phyloP scores from a whole-genome alignment of 1,284 basidiomycete genomes.

The Ustilago esculenta region DNA sequence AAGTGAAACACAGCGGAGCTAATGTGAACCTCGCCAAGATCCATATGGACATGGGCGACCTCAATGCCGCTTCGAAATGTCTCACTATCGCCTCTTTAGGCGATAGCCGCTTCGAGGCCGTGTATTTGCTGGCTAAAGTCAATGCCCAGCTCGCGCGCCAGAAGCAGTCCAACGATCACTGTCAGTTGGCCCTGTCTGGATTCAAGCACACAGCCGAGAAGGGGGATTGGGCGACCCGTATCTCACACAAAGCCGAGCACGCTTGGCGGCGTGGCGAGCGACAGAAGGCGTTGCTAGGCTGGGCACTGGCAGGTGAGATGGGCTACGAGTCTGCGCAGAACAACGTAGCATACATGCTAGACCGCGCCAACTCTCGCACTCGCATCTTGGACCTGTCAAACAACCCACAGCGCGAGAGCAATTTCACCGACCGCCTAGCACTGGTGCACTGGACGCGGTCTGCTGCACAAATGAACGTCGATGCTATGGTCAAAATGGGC shows the following conservation, averaged over 20 bases:
- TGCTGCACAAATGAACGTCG: constrained; percentile 90
- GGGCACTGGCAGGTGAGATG: constrained; percentile 85
- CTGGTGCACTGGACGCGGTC: constrained; percentile 93
- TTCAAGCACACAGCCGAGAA: constrained; percentile 57
- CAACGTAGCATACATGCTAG: constrained; percentile 90
- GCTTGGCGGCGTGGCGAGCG: constrained; percentile 59
- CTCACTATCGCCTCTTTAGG: constrained; percentile 42
- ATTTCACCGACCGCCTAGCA: constrained; percentile 76
- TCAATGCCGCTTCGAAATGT: constrained; percentile 30
- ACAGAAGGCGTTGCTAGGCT: constrained; percentile 67
- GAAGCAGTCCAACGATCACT: constrained; percentile 34
- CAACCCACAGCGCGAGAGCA: constrained; percentile 13
- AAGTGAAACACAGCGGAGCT: constrained; percentile 75
- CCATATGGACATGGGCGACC: constrained; percentile 68
- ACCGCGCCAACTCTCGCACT: constrained; percentile 71
- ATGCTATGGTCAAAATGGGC: constrained; percentile 87
- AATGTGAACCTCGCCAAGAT: constrained; percentile 88
- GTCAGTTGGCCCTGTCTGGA: constrained; percentile 42
- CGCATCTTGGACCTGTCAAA: constrained; percentile 12
- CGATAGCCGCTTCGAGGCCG: constrained; percentile 52
- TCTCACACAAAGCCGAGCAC: constrained; percentile 60
- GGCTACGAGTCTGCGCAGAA: constrained; percentile 94
- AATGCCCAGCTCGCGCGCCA: constrained; percentile 41
- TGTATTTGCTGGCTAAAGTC: constrained; percentile 49
- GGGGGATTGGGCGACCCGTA: constrained; percentile 62